Percentiles rank a stretch among this genome's conserved stretches.
These are phyloP conservation scores for Beauveria varroae DNA, from an alignment of 2,329 filamentous ascomycete species.

Conservation along the genomic window DNA sequence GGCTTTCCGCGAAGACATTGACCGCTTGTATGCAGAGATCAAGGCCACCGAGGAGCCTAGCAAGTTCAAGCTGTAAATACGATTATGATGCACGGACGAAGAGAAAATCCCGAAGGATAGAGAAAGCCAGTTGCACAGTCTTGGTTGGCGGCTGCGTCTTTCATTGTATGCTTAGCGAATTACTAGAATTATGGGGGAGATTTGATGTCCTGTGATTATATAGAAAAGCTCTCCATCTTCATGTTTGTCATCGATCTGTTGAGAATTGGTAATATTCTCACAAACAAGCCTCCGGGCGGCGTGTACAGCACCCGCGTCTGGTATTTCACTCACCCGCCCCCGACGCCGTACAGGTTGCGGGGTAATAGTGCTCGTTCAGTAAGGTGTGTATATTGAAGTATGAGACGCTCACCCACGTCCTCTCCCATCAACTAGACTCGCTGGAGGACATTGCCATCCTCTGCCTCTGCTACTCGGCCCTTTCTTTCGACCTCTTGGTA, in stretches of 20 bases:
- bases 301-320: not conserved
- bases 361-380: not conserved
- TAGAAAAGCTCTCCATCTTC: not conserved
- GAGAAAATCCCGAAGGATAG: not conserved
- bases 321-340: not conserved
- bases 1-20: conserved; percentile 46
- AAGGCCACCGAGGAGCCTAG: conserved; percentile 27
- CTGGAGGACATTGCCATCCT: no score
- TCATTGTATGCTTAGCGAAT: conserved; percentile 6
- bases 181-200: not conserved
- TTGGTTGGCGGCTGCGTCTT: not conserved
- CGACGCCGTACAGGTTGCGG: not conserved
- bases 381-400: no score
- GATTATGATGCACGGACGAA: no score
- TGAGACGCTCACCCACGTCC: no score
- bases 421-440: no score
- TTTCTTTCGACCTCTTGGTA: no score
- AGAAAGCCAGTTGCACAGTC: not conserved
- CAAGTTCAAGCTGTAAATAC: conserved; percentile 38
- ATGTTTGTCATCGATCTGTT: not conserved
- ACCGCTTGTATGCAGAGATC: conserved; percentile 50
- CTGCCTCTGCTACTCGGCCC: no score
- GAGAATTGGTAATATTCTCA: not conserved
- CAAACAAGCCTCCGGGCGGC: not conserved
- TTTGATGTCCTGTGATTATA: not conserved